Percentiles rank a stretch among this genome's conserved stretches.
Conservation (phyloP, 441 rosid genomes). For the Pelargonium australe region DNA sequence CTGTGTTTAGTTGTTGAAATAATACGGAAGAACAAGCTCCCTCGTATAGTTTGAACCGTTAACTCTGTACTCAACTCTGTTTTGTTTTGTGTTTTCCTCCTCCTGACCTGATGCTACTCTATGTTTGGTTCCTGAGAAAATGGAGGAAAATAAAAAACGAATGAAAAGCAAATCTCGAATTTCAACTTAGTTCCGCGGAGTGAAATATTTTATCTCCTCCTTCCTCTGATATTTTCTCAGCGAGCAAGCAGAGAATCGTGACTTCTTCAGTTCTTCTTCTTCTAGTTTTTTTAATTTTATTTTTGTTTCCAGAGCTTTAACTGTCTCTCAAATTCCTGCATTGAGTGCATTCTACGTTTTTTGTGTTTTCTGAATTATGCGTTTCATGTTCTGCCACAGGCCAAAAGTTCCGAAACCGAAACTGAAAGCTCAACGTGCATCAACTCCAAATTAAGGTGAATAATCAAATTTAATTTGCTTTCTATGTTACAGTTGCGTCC, state of each 20-base stretch:
- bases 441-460: background rate
- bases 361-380: background rate
- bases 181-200: background rate
- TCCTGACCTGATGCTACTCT: background rate
- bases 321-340: too few species aligned
- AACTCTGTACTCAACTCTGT: background rate
- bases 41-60: background rate
- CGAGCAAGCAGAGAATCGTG: background rate
- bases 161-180: background rate
- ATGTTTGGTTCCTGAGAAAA: background rate
- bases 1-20: background rate
- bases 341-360: too few species aligned
- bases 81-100: background rate
- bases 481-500: background rate
- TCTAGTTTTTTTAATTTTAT: too few species aligned
- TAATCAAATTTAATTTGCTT: background rate
- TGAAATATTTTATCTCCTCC: background rate
- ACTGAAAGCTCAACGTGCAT: constrained; percentile 1
- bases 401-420: background rate
- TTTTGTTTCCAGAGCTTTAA: too few species aligned
- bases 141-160: background rate
- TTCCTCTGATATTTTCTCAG: background rate
- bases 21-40: background rate
- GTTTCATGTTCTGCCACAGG: background rate
- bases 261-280: too few species aligned